Conservation (phyloP, 257 asterid species). For the Solanum neorickii region DNA sequence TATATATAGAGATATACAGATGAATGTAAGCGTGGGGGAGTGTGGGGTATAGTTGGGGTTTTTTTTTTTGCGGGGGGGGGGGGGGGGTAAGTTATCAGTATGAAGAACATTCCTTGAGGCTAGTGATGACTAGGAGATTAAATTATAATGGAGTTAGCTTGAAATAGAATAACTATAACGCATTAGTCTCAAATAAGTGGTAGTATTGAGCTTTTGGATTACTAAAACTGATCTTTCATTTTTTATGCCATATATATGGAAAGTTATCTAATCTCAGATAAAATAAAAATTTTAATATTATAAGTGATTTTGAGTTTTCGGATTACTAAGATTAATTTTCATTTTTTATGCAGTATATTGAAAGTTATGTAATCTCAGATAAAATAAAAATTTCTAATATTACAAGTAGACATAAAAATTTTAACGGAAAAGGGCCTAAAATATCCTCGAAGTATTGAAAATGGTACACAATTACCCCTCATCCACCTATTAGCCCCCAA, state of each 20-base stretch:
- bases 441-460: too few species aligned
- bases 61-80: too few species aligned
- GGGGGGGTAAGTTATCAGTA: background rate
- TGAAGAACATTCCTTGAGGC: background rate
- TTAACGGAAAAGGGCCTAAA: too few species aligned
- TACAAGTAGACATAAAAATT: background rate
- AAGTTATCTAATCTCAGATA: too few species aligned
- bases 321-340: background rate
- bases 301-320: fast-evolving
- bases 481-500: too few species aligned
- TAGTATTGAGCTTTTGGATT: background rate
- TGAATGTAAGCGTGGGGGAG: background rate
- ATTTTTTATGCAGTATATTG: fast-evolving
- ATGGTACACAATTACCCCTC: too few species aligned
- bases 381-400: too few species aligned
- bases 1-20: background rate
- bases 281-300: too few species aligned
- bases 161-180: background rate
- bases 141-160: background rate
- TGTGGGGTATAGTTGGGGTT: background rate
- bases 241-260: fast-evolving
- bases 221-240: fast-evolving
- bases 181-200: background rate
- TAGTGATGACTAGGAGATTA: background rate
- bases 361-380: too few species aligned